A percentile compares a stretch with the other conserved stretches of the same genome.
Evolutionary conservation across 257 asterid genomes (phyloP).

Genomic region (Solanum paucissectum): DNA sequence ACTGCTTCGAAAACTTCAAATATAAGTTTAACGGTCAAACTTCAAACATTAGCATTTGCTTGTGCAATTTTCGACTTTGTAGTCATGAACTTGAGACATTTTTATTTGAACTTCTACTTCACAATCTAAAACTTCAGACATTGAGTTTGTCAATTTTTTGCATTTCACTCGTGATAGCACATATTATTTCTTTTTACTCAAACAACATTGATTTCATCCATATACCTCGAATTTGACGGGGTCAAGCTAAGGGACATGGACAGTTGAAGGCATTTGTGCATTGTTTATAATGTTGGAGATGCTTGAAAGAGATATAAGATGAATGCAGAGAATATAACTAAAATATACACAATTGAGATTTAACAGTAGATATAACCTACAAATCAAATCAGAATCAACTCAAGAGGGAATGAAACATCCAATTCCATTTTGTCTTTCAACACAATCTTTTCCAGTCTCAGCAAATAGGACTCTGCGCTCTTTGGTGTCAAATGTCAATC

Average conservation of each 20-base stretch:
- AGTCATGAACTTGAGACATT: too few relatives aligned
- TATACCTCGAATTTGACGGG: neutral
- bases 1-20: neutral
- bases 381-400: neutral
- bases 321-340: neutral
- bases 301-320: neutral
- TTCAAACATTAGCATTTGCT: too few relatives aligned
- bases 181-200: too few relatives aligned
- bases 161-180: too few relatives aligned
- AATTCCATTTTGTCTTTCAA: neutral
- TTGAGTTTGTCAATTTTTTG: too few relatives aligned
- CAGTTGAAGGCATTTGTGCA: neutral
- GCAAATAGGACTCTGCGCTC: neutral
- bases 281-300: neutral
- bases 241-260: too few relatives aligned
- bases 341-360: neutral
- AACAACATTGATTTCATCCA: neutral
- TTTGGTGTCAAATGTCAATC: too few relatives aligned
- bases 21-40: neutral
- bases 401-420: neutral
- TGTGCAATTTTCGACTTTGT: neutral
- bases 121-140: too few relatives aligned
- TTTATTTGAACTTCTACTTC: too few relatives aligned
- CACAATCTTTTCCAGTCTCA: neutral
- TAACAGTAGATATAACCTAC: neutral